Conservation (phyloP, 2,329 filamentous ascomycete species). For the Arthrobotrys sinensis region DNA sequence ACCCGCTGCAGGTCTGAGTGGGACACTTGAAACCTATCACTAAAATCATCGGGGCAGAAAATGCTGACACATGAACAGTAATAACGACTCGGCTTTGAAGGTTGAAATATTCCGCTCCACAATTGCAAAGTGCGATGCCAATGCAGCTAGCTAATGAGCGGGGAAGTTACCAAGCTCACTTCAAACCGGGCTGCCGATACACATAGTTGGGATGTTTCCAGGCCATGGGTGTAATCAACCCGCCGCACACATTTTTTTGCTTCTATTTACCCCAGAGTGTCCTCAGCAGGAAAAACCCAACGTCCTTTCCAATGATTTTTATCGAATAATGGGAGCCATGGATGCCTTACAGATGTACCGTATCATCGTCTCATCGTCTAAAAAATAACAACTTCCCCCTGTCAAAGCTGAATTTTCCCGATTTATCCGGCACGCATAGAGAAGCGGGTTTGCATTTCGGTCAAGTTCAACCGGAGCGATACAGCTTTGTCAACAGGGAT, state of each 20-base stretch:
- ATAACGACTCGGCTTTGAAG: constrained; percentile 39
- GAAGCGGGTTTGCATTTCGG: constrained; percentile 56
- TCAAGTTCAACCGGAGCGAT: constrained; percentile 57
- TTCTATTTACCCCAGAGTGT: constrained; percentile 56
- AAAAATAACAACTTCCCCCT: constrained; percentile 48
- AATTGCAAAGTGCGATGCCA: constrained; percentile 34
- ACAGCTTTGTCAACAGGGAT: constrained; percentile 49
- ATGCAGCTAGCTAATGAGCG: constrained; percentile 41
- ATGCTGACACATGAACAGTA: constrained; percentile 30
- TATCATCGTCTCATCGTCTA: constrained; percentile 48
- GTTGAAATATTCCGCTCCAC: constrained; percentile 55
- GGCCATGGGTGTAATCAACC: constrained; percentile 40
- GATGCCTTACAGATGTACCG: constrained; percentile 51
- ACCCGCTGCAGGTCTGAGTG: constrained; percentile 53
- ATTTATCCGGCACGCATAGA: constrained; percentile 56
- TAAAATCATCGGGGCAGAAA: constrained; percentile 44
- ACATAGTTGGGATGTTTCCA: constrained; percentile 10
- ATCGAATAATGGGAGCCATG: constrained; percentile 57
- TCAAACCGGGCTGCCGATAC: constrained; percentile 33
- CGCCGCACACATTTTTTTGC: constrained; percentile 41
- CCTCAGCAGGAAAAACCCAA: constrained; percentile 24
- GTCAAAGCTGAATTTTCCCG: constrained; percentile 61
- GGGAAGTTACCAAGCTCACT: constrained; percentile 48
- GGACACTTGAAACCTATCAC: constrained; percentile 47
- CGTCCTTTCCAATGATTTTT: constrained; percentile 31